A percentile compares a stretch with the other conserved stretches of the same genome.
Conservation (phyloP, 2,329 filamentous ascomycete species). For the Aspergillus arachidicola region DNA sequence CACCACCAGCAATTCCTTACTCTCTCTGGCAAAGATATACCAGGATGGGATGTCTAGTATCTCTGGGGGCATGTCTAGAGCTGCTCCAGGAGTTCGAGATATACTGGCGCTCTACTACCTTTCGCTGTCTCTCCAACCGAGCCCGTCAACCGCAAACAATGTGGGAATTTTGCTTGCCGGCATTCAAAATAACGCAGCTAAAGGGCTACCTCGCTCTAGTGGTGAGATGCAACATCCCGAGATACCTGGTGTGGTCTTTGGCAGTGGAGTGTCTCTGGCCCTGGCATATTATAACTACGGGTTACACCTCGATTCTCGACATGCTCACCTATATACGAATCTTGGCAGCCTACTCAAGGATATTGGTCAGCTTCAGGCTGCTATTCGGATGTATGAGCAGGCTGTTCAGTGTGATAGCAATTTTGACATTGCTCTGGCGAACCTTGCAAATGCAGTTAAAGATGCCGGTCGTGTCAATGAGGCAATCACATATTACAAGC, state of each 20-base stretch:
- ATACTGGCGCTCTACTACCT: constrained; percentile 95
- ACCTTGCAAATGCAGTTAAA: constrained; percentile 96
- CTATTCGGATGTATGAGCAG: constrained; percentile 96
- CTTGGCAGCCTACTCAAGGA: constrained; percentile 94
- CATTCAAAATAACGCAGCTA: constrained; percentile 70
- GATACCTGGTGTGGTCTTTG: constrained; percentile 79
- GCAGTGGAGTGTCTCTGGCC: constrained; percentile 84
- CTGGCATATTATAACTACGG: constrained; percentile 96
- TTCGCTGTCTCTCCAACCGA: constrained; percentile 89
- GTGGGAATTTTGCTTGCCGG: constrained; percentile 96
- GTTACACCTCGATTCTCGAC: constrained; percentile 78
- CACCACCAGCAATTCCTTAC: constrained; percentile 91
- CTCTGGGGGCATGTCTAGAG: constrained; percentile 58
- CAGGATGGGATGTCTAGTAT: constrained; percentile 90
- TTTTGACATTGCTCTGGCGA: constrained; percentile 96
- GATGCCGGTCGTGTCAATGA: constrained; percentile 91
- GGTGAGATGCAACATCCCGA: constrained; percentile 47
- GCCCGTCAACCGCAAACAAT: constrained; percentile 96
- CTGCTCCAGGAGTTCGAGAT: constrained; percentile 79
- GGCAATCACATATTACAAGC: constrained; percentile 87
- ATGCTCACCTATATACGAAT: constrained; percentile 96
- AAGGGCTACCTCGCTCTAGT: constrained; percentile 34
- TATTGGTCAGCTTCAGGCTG: constrained; percentile 86
- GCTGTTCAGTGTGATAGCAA: constrained; percentile 89
- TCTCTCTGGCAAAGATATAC: constrained; percentile 96